Base-by-base conservation (phyloP, 1,284 basidiomycete species). In the Hypsizygus ulmarius region DNA sequence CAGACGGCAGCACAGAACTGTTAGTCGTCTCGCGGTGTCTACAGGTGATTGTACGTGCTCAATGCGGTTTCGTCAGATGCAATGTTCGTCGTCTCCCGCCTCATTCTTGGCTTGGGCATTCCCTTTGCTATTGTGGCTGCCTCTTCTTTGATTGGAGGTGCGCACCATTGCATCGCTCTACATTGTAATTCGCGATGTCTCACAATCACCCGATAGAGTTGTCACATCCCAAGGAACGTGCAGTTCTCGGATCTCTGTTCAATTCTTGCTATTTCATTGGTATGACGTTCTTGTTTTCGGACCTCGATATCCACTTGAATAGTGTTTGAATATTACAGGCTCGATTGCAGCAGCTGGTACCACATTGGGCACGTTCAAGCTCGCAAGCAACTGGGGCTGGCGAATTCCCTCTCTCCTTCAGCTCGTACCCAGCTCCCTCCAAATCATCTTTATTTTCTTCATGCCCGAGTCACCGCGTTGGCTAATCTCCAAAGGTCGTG, bases 391-490 rank as follows among this genome's bases (percentile, higher is more conserved):
- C 56, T 79, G 79, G 75, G 73, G 71, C 0, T 81, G 79, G 79
- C 65, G 79, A 25, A 73, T 79, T 27, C 78, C 79, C 0, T 77
- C 76, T 3, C 58, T 81, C n/a, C 67, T 84, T 3, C 82, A 85
- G 60, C 61, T 73, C 39, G 52, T 73, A 0, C 78, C 81, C 0
- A 75, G 74, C 38, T 30, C 65, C 21, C 55, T 79, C 18, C 78
- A 79, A 53, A 58, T 83, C 16, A 49, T 51, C 10, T 77, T 76
- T 56, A 64, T 78, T 41, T 71, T 61, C 51, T 72, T 78, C 56
- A 69, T 81, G 2, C 81, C 81, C 2, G 78, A 83, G 58, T 80
- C 77, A 1, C 82, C 82, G 32, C 74, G 83, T 53, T 84, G 78
- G 78, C 68, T 84, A 8, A 64, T 83, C 38, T 73, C 74, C 12